Evolutionary conservation across 2,329 filamentous ascomycete species (phyloP).

Genomic region (Diaporthe humulicola): DNA sequence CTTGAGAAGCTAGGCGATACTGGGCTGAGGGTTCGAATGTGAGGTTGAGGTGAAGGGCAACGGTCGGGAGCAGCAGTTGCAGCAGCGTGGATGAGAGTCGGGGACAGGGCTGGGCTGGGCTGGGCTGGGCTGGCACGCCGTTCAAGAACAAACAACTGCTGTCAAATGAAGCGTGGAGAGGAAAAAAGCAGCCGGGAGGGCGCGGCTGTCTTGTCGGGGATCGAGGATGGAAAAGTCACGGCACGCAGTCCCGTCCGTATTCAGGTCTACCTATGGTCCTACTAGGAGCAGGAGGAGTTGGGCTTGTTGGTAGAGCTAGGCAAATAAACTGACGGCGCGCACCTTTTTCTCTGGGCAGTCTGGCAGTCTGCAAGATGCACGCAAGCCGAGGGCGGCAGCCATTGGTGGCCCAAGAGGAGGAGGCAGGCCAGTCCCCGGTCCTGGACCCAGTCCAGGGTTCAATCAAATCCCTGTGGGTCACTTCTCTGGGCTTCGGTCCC

Average conservation of each 20-base stretch:
- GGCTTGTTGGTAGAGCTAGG: not conserved
- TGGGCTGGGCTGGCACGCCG: slow-evolving; percentile 20
- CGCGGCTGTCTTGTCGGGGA: slow-evolving; percentile 4
- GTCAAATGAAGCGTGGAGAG: slow-evolving; percentile 28
- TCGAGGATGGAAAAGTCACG: slow-evolving; percentile 16
- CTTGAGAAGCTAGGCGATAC: slow-evolving; percentile 15
- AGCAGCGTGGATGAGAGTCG: not conserved
- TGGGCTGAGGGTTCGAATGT: not conserved
- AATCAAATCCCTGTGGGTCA: slow-evolving; percentile 29
- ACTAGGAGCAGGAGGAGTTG: slow-evolving; percentile 9
- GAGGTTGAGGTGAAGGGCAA: not conserved
- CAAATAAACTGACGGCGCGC: slow-evolving; percentile 14
- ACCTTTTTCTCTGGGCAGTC: slow-evolving; percentile 18
- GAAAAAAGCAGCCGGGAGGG: slow-evolving; percentile 16
- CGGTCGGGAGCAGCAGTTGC: not conserved
- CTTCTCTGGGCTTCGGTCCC: slow-evolving; percentile 23
- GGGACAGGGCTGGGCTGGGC: not conserved
- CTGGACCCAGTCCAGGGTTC: slow-evolving; percentile 17
- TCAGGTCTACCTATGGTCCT: slow-evolving; percentile 7
- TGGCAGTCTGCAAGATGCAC: slow-evolving; percentile 6
- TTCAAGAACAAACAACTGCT: slow-evolving; percentile 23
- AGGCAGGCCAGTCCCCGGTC: slow-evolving; percentile 22
- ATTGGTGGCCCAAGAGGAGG: slow-evolving; percentile 21
- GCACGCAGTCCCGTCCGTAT: slow-evolving; percentile 21
- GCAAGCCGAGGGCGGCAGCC: not conserved